phyloP scores from a whole-genome alignment of 2,329 filamentous ascomycete species.

The Ophiocordyceps camponoti-leonardi region DNA sequence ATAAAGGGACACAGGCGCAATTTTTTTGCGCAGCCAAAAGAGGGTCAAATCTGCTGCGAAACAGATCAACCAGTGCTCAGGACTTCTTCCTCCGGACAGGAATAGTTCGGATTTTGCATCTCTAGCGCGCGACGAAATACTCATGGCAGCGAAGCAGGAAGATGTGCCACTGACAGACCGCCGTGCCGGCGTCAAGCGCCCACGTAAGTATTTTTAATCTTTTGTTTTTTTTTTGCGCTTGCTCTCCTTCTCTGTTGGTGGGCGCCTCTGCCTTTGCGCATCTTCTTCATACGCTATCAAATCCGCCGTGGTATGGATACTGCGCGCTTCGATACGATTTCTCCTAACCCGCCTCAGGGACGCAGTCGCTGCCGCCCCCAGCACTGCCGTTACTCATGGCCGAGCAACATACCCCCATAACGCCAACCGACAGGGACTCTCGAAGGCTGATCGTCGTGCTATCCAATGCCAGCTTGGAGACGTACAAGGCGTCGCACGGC shows the following conservation, averaged over 20 bases:
- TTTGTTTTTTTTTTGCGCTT: background rate
- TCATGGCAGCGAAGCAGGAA: background rate
- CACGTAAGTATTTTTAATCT: conserved; percentile 15
- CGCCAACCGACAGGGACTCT: conserved; percentile 74
- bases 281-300: background rate
- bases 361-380: conserved; percentile 87
- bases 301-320: background rate
- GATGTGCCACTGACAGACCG: conserved; percentile 22
- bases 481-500: conserved; percentile 77
- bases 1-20: no score
- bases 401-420: conserved; percentile 76
- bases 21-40: no score
- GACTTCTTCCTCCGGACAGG: no score
- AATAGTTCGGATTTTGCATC: no score
- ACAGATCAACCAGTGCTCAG: no score
- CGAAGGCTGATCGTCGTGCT: conserved; percentile 88
- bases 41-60: no score
- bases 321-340: background rate
- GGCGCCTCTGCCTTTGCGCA: background rate
- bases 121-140: background rate
- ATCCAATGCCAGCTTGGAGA: conserved; percentile 93
- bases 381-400: conserved; percentile 81
- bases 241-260: background rate
- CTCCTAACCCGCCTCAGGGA: conserved; percentile 34
- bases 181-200: conserved; percentile 23